phyloP scores from a whole-genome alignment of 306 rosid genomes.

The Castanea mollissima region DNA sequence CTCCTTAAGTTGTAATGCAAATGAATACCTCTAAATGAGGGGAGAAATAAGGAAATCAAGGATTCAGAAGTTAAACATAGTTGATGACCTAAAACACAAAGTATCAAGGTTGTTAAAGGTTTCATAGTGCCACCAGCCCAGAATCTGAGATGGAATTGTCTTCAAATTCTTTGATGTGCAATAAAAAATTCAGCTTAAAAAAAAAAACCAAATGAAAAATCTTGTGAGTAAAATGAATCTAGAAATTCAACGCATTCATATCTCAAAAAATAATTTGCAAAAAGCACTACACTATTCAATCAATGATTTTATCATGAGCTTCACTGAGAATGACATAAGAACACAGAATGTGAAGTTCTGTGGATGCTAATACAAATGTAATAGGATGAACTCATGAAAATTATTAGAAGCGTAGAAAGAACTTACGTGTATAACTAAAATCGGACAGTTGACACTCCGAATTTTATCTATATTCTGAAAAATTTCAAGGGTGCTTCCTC shows the following conservation, averaged over 20 bases:
- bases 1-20: neutral
- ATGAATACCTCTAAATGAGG: neutral
- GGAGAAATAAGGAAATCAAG: neutral
- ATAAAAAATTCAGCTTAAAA: neutral
- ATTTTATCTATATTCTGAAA: slow-evolving; percentile 96
- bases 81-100: neutral
- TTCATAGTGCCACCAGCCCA: neutral
- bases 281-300: neutral
- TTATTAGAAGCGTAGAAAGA: slow-evolving; percentile 12
- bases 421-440: slow-evolving; percentile 95
- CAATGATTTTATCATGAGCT: neutral
- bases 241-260: neutral
- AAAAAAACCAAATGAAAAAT: neutral
- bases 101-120: neutral
- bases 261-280: neutral
- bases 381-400: slow-evolving; percentile 6
- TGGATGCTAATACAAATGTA: slow-evolving; percentile 11
- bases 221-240: neutral
- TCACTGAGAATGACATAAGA: neutral
- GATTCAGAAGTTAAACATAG: neutral
- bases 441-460: slow-evolving; percentile 74
- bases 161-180: neutral
- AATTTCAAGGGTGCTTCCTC: slow-evolving; percentile 21
- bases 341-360: neutral
- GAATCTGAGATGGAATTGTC: neutral